phyloP scores from a whole-genome alignment of 2,329 filamentous ascomycete genomes.

The Nigrospora sphaerica region DNA sequence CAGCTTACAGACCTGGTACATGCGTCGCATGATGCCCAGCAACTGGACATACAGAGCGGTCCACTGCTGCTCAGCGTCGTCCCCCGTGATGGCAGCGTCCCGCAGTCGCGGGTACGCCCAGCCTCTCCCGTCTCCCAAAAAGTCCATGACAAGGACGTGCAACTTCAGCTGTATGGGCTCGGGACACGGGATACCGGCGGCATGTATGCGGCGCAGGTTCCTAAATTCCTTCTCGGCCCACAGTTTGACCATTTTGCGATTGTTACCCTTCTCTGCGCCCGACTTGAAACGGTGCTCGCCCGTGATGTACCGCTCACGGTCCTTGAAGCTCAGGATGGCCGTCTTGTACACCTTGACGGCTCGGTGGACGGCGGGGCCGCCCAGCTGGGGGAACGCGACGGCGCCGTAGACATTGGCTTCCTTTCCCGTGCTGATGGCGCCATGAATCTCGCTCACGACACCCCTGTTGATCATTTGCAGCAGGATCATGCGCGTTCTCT shows the following conservation, averaged over 20 bases:
- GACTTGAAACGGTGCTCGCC: conserved; percentile 88
- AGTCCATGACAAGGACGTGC: conserved; percentile 94
- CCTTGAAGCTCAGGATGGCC: conserved; percentile 94
- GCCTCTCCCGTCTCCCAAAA: conserved; percentile 81
- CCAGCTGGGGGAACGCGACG: conserved; percentile 51
- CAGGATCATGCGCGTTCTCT: conserved; percentile 89
- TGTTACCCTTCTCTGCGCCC: conserved; percentile 91
- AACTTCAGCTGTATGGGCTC: conserved; percentile 83
- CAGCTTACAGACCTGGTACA: conserved; percentile 87
- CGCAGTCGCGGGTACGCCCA: conserved; percentile 83
- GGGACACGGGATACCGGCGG: conserved; percentile 81
- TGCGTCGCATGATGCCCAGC: conserved; percentile 78
- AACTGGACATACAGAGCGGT: conserved; percentile 73
- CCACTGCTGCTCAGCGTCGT: conserved; percentile 68
- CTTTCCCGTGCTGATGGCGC: conserved; percentile 92
- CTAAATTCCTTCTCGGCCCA: conserved; percentile 99
- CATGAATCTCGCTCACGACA: conserved; percentile 84
- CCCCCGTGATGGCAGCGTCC: conserved; percentile 68
- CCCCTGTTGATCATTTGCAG: conserved; percentile 93
- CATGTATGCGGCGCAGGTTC: conserved; percentile 78
- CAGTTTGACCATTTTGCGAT: conserved; percentile 93
- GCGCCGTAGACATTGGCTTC: conserved; percentile 98
- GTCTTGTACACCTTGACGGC: conserved; percentile 99
- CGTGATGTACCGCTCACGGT: conserved; percentile 90
- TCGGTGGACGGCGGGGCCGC: conserved; percentile 57